A percentile compares a stretch with the other conserved stretches of the same genome.
phyloP scores from a whole-genome alignment of 129 eudicot genomes.

The Pittosporum tobira region DNA sequence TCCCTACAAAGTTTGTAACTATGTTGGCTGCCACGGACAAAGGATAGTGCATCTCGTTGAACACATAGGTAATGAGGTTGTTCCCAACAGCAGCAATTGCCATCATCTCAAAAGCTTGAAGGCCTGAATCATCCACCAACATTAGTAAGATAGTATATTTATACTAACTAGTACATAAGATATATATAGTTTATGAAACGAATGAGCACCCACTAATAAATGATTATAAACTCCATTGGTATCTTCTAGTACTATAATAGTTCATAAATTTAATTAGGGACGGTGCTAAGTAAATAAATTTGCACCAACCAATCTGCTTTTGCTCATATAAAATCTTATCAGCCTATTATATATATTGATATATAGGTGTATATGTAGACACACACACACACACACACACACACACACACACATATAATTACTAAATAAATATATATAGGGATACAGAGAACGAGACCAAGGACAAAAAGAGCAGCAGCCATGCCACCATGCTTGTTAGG shows the following conservation, averaged over 20 bases:
- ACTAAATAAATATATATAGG: too few relatives aligned
- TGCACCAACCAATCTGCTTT: too few relatives aligned
- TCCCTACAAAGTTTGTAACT: conserved; percentile 73
- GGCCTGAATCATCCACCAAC: conserved; percentile 31
- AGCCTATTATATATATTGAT: too few relatives aligned
- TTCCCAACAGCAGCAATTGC: conserved; percentile 83
- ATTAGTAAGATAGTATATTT: neutral
- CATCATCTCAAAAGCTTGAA: conserved; percentile 85
- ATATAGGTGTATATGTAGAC: too few relatives aligned
- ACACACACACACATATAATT: too few relatives aligned
- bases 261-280: neutral
- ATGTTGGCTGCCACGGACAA: conserved; percentile 65
- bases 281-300: neutral
- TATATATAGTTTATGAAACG: neutral
- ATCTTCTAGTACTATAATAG: neutral
- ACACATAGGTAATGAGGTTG: conserved; percentile 72
- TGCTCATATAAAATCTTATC: too few relatives aligned
- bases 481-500: conserved; percentile 72
- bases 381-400: too few relatives aligned
- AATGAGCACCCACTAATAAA: conserved; percentile 10
- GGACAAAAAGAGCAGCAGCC: conserved; percentile 60
- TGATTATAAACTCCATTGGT: neutral
- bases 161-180: neutral
- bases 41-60: conserved; percentile 80
- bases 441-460: conserved; percentile 31